Evolutionary conservation across 2,329 filamentous ascomycete genomes (phyloP).

Genomic region (Nannizziopsis arthrosporioides): DNA sequence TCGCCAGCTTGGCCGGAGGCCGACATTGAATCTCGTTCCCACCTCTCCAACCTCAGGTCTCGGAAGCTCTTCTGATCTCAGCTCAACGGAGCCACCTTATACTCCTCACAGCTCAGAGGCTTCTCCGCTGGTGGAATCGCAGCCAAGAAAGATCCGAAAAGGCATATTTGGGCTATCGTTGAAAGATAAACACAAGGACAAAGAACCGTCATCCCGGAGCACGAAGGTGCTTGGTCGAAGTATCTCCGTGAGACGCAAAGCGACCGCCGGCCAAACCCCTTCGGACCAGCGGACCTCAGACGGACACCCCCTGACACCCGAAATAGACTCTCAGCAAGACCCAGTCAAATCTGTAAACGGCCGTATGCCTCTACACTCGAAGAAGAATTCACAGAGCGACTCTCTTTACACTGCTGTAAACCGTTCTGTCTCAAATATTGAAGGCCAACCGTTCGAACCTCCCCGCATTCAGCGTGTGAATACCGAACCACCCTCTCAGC

Average conservation of each 20-base stretch:
- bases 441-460: slow-evolving; percentile 13
- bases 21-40: slow-evolving; percentile 13
- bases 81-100: slow-evolving; percentile 10
- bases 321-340: slow-evolving; percentile 9
- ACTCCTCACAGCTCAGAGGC: slow-evolving; percentile 12
- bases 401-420: slow-evolving; percentile 15
- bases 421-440: slow-evolving; percentile 16
- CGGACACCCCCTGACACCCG: slow-evolving; percentile 11
- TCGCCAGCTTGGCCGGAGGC: background rate
- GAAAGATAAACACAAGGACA: slow-evolving; percentile 14
- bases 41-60: background rate
- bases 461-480: slow-evolving; percentile 17
- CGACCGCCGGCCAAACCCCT: slow-evolving; percentile 8
- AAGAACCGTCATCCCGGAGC: slow-evolving; percentile 7
- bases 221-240: slow-evolving; percentile 18
- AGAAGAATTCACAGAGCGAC: slow-evolving; percentile 10
- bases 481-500: slow-evolving; percentile 15
- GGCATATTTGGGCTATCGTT: slow-evolving; percentile 20
- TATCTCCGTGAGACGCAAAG: slow-evolving; percentile 21
- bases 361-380: slow-evolving; percentile 14
- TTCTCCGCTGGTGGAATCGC: slow-evolving; percentile 13
- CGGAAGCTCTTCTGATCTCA: slow-evolving; percentile 6
- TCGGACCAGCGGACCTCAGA: slow-evolving; percentile 5
- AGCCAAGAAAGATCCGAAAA: slow-evolving; percentile 15
- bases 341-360: slow-evolving; percentile 1